Evolutionary conservation across 2,329 filamentous ascomycete genomes (phyloP), one percentile per base, ranked within the genome.

Genomic region (Phoma sp.): DNA sequence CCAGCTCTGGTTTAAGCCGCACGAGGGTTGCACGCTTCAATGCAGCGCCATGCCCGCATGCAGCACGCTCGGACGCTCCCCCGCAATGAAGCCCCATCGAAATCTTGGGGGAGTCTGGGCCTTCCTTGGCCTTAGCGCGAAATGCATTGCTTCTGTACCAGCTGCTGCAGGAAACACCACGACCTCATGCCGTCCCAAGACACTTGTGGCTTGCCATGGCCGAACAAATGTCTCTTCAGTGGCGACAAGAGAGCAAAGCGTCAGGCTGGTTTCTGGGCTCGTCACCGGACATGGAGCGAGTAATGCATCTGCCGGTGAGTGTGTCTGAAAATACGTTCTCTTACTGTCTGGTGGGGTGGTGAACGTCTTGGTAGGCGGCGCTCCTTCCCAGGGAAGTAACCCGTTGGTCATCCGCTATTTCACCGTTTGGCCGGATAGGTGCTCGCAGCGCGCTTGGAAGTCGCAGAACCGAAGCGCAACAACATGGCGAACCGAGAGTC

Each of bases 191-290:
- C 57, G 34, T 47, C 47, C 61, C 60, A 65, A 62, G 60, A 39
- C 48, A 49, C 53, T 59, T 57, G 63, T 62, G 60, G 60, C 63
- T 61, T 67, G 65, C 65, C 63, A 66, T 65, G 60, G 23, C 49
- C 50, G n/a, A 47, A 40, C 32, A 49, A 34, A 39, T 51, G 51
- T 40, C 53, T 57, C 49, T 58, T 60, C 48, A 48, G 39, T 52
- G 49, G 43, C 47, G 56, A 66, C 60, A 65, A 64, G 61, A 61
- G 55, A 38, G 40, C 49, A 39, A 53, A 54, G 47, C 54, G 46
- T 55, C 53, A 47, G 36, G 18, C 52, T 40, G 17, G 37, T 52
- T 42, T 48, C 48, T 52, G 50, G 46, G 52, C 47, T 45, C 34
- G 53, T 57, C 60, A 60, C 40, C 52, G 37, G 56, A 48, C 39